Base-by-base conservation (phyloP, 2,329 filamentous ascomycete genomes). In the Talaromyces rugulosus region DNA sequence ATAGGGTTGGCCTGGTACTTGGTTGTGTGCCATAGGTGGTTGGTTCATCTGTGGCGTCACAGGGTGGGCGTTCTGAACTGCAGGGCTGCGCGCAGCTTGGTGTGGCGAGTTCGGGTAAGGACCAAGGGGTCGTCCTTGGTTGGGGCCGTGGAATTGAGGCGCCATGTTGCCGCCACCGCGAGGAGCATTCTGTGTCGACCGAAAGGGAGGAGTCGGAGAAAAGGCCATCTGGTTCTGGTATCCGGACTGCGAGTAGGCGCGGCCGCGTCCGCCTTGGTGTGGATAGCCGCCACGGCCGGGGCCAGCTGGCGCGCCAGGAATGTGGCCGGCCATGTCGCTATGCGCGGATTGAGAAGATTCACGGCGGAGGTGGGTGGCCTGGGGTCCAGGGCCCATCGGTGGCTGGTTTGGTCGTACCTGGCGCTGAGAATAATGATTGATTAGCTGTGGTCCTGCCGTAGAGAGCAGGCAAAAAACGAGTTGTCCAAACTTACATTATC, bases 301-400 rank as follows among this genome's bases (percentile, higher is more conserved):
- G 63, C 81, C 82, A 66, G 78, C 76, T 64, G 76, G 80, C 74
- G 81, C 77, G 70, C 77, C 79, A 66, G 69, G 70, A 68, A 76
- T 74, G 72, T 85, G 84, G 72, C 84, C 87, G 74, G 83, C 85
- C 76, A 88, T 85, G 66, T 93, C 89, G 73, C 86, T 87, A 75
- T 94, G 90, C 66, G 87, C 84, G 27, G 91, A 96, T 72, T 95
- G 92, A 42, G 89, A 89, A 33, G 94, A 97, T 74, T 94, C 90
- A 69, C 92, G 89, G 71, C 94, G 89, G 69, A 91, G 85, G 77
- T 98, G 93, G 66, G 84, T 85, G n/a, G 86, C 83, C 70, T 89
- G 89, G 60, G 85, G 79, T 63, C 83, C 84, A 69, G 87, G 81
- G 63, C 83, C 81, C 66, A 84, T 81, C 63, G 84, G 83, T 67